phyloP scores from a whole-genome alignment of 768 basidiomycete genomes.

The Tephrocybe sp. region DNA sequence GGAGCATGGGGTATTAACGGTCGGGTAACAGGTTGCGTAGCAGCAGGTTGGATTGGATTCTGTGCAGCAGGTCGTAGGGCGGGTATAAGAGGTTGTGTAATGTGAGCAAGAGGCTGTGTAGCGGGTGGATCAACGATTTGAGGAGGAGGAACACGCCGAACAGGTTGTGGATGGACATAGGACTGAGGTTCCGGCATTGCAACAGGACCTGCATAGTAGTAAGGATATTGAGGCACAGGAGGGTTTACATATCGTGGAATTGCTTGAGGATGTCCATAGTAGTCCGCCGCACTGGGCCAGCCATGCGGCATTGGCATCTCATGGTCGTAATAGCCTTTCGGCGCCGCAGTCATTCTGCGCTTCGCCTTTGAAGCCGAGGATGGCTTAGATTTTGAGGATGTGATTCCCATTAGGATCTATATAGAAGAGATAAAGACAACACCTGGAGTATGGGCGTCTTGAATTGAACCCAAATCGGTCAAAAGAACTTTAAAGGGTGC shows the following conservation, averaged over 20 bases:
- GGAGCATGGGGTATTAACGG: not conserved
- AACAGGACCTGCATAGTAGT: not conserved
- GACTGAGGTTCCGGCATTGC: constrained; percentile 10
- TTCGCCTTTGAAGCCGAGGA: not conserved
- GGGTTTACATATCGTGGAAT: constrained; percentile 1
- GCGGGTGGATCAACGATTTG: not conserved
- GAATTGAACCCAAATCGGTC: not conserved
- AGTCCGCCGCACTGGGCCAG: constrained; percentile 5
- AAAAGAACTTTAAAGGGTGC: not conserved
- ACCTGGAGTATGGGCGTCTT: not conserved
- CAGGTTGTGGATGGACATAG: not conserved
- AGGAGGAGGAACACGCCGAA: not conserved
- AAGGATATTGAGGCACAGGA: constrained; percentile 7
- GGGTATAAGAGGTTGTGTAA: not conserved
- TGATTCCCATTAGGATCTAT: not conserved
- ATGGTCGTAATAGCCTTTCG: constrained; percentile 4
- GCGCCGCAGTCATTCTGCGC: not conserved
- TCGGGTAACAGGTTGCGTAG: not conserved
- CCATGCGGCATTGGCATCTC: not conserved
- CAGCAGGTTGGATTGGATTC: not conserved
- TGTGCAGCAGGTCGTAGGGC: not conserved
- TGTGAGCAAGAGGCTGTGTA: not conserved
- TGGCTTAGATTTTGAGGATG: constrained; percentile 6
- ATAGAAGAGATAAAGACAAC: not conserved
- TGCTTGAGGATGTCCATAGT: constrained; percentile 1